Evolutionary conservation across 2,329 filamentous ascomycete species (phyloP).

Genomic region (Sarocladiaceae sp.): DNA sequence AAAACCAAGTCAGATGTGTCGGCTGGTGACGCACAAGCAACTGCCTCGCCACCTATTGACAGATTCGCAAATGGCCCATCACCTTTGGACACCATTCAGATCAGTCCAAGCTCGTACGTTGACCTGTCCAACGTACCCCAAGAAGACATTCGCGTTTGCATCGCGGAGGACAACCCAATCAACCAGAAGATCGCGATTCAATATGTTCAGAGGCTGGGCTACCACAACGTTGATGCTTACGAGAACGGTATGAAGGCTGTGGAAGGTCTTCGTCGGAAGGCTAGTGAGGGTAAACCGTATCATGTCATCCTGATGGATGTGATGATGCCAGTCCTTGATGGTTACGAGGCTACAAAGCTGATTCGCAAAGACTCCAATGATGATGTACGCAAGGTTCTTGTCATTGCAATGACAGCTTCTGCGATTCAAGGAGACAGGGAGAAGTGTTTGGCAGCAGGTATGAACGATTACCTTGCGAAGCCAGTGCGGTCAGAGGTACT

Average conservation of each 20-base stretch:
- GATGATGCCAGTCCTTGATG: constrained; percentile 91
- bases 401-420: constrained; percentile 95
- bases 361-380: constrained; percentile 74
- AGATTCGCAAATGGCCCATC: constrained; percentile 20
- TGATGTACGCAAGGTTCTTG: constrained; percentile 74
- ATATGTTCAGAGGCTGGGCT: constrained; percentile 81
- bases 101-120: constrained; percentile 41
- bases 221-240: constrained; percentile 77
- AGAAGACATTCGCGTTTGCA: constrained; percentile 79
- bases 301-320: constrained; percentile 94
- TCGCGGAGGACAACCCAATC: constrained; percentile 92
- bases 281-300: constrained; percentile 70
- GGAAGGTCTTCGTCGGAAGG: constrained; percentile 73
- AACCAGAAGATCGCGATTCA: constrained; percentile 93
- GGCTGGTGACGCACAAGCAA: constrained; percentile 47
- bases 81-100: constrained; percentile 1
- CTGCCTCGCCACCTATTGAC: constrained; percentile 31
- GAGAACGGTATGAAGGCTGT: constrained; percentile 87
- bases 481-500: constrained; percentile 86
- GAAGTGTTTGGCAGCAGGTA: constrained; percentile 91
- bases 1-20: constrained; percentile 66
- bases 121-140: constrained; percentile 72
- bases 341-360: constrained; percentile 84
- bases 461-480: constrained; percentile 97
- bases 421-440: constrained; percentile 93